Evolutionary conservation across 345 rosid species (phyloP).

Genomic region (Eucalyptus grandis): DNA sequence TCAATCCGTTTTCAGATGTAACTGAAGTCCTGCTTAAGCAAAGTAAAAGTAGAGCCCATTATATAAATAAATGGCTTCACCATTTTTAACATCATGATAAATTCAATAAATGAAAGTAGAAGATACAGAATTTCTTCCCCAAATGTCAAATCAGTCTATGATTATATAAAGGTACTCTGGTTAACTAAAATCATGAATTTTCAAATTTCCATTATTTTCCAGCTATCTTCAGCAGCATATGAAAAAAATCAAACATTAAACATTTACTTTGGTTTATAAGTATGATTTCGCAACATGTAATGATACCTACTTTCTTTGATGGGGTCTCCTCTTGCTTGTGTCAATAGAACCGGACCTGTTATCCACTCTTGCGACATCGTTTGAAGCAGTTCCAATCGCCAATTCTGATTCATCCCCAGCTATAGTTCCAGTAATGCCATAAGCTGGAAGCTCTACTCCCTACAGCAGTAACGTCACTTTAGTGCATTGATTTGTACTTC

Average conservation of each 20-base stretch:
- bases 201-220: not conserved
- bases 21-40: constrained; percentile 17
- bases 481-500: not conserved
- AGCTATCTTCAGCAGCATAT: not conserved
- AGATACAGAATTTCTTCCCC: not conserved
- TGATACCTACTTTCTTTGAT: constrained; percentile 30
- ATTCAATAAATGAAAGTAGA: not conserved
- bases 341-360: not conserved
- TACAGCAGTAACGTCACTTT: constrained; percentile 2
- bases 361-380: constrained; percentile 1
- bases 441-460: constrained; percentile 53
- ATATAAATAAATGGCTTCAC: not conserved
- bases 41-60: not conserved
- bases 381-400: constrained; percentile 9
- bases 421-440: constrained; percentile 19
- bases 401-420: constrained; percentile 31
- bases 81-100: not conserved
- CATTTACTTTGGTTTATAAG: not conserved
- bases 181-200: not conserved
- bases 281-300: not conserved
- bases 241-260: not conserved
- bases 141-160: not conserved
- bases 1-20: constrained; percentile 13
- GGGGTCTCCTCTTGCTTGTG: constrained; percentile 12
- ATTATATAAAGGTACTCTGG: not conserved